Evolutionary conservation across 2,329 filamentous ascomycete genomes (phyloP).

Genomic region (Sordariomycetes sp.): DNA sequence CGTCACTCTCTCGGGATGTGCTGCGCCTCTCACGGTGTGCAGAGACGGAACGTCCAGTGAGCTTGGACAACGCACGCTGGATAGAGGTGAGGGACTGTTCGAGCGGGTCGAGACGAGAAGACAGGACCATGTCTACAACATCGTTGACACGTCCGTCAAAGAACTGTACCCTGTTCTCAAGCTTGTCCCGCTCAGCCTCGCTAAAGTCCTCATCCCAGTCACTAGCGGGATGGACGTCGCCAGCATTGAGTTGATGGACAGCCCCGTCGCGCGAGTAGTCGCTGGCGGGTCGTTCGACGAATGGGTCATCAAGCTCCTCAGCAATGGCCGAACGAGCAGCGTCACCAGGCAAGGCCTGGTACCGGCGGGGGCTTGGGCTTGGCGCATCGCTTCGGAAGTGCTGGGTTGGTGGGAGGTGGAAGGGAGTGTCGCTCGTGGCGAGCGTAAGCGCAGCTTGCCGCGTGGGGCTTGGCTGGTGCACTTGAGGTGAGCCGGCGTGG

Average conservation of each 20-base stretch:
- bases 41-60: slow-evolving; percentile 44
- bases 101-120: slow-evolving; percentile 67
- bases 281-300: slow-evolving; percentile 38
- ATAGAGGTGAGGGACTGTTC: slow-evolving; percentile 71
- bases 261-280: slow-evolving; percentile 41
- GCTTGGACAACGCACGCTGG: slow-evolving; percentile 53
- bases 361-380: slow-evolving; percentile 53
- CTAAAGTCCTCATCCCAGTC: slow-evolving; percentile 89
- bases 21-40: slow-evolving; percentile 52
- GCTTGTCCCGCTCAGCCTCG: slow-evolving; percentile 72
- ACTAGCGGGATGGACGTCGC: slow-evolving; percentile 55
- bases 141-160: slow-evolving; percentile 87
- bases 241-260: slow-evolving; percentile 51
- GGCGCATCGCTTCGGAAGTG: slow-evolving; percentile 55
- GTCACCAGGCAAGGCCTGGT: slow-evolving; percentile 35
- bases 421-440: slow-evolving; percentile 13
- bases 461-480: slow-evolving; percentile 32
- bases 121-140: slow-evolving; percentile 67
- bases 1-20: slow-evolving; percentile 75
- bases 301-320: slow-evolving; percentile 53
- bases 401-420: slow-evolving; percentile 32
- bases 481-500: slow-evolving; percentile 29
- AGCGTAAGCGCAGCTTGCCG: slow-evolving; percentile 18
- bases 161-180: slow-evolving; percentile 72
- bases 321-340: slow-evolving; percentile 31